Percentiles rank a stretch among this genome's conserved stretches.
phyloP scores from a whole-genome alignment of 176 grass and related monocot genomes.

The Secale cereale region DNA sequence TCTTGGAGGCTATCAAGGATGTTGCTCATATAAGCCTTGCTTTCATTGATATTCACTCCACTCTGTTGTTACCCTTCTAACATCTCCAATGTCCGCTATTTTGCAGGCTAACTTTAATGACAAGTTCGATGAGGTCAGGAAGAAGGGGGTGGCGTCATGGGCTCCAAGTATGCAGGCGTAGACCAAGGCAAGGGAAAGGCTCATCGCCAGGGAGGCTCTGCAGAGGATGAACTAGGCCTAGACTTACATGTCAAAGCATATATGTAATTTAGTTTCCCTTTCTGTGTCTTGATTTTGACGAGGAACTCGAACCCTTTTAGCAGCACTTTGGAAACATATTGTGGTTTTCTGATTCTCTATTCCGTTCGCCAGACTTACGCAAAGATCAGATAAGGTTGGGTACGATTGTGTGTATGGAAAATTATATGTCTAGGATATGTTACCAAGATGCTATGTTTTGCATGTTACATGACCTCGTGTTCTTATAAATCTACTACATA shows the following conservation, averaged over 20 bases:
- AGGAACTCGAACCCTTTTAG: neutral
- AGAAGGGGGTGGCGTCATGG: conserved; percentile 74
- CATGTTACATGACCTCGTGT: too few species aligned
- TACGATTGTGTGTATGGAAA: too few species aligned
- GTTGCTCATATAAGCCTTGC: neutral
- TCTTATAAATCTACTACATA: too few species aligned
- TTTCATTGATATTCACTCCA: neutral
- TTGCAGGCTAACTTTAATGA: conserved; percentile 59
- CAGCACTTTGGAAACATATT: conserved; percentile 19
- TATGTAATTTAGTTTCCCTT: conserved; percentile 6
- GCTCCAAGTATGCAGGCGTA: conserved; percentile 61
- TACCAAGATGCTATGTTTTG: too few species aligned
- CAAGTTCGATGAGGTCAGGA: conserved; percentile 56
- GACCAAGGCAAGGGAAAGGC: conserved; percentile 66
- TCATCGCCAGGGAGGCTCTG: conserved; percentile 50
- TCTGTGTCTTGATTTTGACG: conserved; percentile 8
- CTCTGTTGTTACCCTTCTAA: neutral
- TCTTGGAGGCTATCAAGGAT: conserved; percentile 68
- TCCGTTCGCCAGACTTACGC: conserved; percentile 13
- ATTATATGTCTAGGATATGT: too few species aligned
- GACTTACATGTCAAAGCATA: neutral
- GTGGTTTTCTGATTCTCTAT: conserved; percentile 29
- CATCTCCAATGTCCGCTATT: neutral
- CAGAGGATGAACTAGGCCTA: conserved; percentile 56
- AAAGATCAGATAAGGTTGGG: conserved; percentile 19